Evolutionary conservation across 768 basidiomycete genomes (phyloP), one percentile per base, ranked within the genome.

Genomic region (Chalciporus pseudorubinellus): DNA sequence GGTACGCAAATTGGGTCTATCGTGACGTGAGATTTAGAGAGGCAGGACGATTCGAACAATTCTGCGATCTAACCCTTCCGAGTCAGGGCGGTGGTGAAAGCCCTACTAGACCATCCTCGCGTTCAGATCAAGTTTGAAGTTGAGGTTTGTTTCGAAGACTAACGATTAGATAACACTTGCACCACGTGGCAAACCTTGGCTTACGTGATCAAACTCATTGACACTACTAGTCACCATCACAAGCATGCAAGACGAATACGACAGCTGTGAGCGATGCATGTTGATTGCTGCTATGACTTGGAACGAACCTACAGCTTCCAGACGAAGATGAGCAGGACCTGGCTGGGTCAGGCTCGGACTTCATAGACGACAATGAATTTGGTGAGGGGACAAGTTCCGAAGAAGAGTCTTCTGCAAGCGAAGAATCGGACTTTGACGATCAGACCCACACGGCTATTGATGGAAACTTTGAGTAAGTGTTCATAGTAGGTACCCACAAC

Each of bases 391-490:
- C 28, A 20, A 40, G 19, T 2, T 39, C 24, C 12, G 51, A 46
- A 29, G 49, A 46, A 18, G 54, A 48, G 6, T 51, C 43, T 3
- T 62, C 56, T 18, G 53, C 51, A 28, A 48, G 14, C 22, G 55
- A 56, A 26, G 67, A 70, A n/a, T 72, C 72, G 0, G 77, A 79
- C 54, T 66, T 70, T 40, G 76, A 76, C 55, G 48, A 51, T 18
- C 57, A 47, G 4, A 38, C 36, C 13, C 54, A 75, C 47, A 60
- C 55, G 8, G 67, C 63, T 18, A 69, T 82, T 36, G 81, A 84
- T 52, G 83, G 80, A 0, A 82, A 85, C 60, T 84, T 86, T 56
- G 81, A 77, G 80, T 77, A 52, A 55, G 73, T 62, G 13, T 36
- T 33, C 24, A 16, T 41, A 21, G 6, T 24, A n/a, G 40, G 6